These are phyloP conservation scores for Rhizophlyctis rosea DNA, from an alignment of 192 early-diverging fungal species.

Conservation along the genomic window DNA sequence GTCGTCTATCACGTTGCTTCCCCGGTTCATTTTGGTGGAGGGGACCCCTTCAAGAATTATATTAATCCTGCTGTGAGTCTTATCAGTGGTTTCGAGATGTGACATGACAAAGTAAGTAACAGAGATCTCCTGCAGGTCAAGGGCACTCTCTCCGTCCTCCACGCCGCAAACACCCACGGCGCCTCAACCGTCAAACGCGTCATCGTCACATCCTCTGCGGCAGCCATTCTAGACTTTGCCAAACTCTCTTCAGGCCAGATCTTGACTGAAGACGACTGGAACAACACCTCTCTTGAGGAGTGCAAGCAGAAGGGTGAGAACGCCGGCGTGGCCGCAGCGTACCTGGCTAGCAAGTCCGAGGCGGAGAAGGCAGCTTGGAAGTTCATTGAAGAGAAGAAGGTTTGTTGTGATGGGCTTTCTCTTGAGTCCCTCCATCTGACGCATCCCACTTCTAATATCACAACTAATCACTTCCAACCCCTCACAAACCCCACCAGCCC, in stretches of 20 bases:
- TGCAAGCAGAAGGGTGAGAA: slow-evolving; percentile 15
- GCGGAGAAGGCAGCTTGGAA: slow-evolving; percentile 39
- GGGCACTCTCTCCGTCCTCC: slow-evolving; percentile 41
- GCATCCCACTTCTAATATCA: too few relatives aligned
- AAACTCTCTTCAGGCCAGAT: slow-evolving; percentile 12
- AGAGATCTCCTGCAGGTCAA: too few relatives aligned
- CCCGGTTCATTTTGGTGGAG: slow-evolving; percentile 25
- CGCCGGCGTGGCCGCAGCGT: slow-evolving; percentile 11
- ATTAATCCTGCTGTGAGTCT: slow-evolving; percentile 47
- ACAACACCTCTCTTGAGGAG: slow-evolving; percentile 10
- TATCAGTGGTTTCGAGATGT: too few relatives aligned
- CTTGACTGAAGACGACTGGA: slow-evolving; percentile 34
- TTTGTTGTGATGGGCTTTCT: not conserved
- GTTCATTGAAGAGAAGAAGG: slow-evolving; percentile 26
- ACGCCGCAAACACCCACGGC: slow-evolving; percentile 23
- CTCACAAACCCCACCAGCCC: too few relatives aligned
- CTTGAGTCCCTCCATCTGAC: not conserved
- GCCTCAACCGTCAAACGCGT: slow-evolving; percentile 31
- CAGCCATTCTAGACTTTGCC: slow-evolving; percentile 17
- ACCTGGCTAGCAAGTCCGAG: slow-evolving; percentile 29
- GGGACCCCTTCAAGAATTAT: slow-evolving; percentile 29
- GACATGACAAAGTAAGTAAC: too few relatives aligned
- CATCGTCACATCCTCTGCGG: slow-evolving; percentile 46
- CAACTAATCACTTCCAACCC: too few relatives aligned
- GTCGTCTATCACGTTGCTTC: slow-evolving; percentile 43